A percentile compares a stretch with the other conserved stretches of the same genome.
These are phyloP conservation scores for Tranzscheliella williamsii DNA, from an alignment of 1,284 basidiomycete genomes.

Conservation along the genomic window DNA sequence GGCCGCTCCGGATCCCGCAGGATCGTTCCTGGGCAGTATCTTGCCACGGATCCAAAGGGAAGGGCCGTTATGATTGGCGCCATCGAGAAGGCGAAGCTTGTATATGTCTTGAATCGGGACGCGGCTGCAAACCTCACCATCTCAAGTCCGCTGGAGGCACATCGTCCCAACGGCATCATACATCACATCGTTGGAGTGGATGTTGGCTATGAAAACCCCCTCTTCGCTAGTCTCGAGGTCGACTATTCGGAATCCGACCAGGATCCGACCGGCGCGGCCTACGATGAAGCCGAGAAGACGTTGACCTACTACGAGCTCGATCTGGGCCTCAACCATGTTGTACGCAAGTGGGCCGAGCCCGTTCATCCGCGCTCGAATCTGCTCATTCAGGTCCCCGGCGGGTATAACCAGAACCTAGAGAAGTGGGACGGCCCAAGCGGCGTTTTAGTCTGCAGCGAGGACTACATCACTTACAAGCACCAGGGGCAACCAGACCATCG, in stretches of 20 bases:
- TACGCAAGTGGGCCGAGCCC: conserved; percentile 57
- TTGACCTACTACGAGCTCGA: conserved; percentile 61
- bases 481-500: conserved; percentile 55
- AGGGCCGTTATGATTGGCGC: conserved; percentile 58
- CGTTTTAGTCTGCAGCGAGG: conserved; percentile 59
- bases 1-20: conserved; percentile 56
- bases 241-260: conserved; percentile 58
- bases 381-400: conserved; percentile 58
- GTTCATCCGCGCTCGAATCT: conserved; percentile 51
- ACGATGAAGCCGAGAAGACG: conserved; percentile 44
- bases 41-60: conserved; percentile 59
- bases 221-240: conserved; percentile 58
- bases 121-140: conserved; percentile 59
- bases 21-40: conserved; percentile 57
- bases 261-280: conserved; percentile 55
- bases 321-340: conserved; percentile 59
- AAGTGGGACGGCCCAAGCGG: conserved; percentile 60
- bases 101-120: conserved; percentile 59
- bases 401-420: conserved; percentile 56
- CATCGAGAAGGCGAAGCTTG: conserved; percentile 58
- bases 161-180: conserved; percentile 51
- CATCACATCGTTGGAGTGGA: conserved; percentile 58
- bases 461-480: conserved; percentile 60
- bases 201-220: conserved; percentile 59
- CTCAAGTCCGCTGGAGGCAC: conserved; percentile 58